Evolutionary conservation across 352 stramenopile species (phyloP).

Genomic region (Globisporangium carolinianum): DNA sequence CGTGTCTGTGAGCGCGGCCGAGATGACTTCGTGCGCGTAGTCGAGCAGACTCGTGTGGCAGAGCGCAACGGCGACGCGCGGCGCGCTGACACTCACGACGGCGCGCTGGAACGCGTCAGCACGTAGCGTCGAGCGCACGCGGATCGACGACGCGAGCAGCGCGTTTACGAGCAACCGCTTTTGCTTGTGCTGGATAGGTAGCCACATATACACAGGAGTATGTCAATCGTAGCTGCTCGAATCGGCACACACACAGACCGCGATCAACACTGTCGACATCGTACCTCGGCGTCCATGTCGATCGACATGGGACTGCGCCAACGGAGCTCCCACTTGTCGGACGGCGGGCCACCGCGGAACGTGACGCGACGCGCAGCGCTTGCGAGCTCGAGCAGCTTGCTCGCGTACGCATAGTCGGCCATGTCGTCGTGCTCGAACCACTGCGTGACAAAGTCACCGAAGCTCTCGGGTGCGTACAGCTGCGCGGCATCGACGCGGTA

Average conservation of each 20-base stretch:
- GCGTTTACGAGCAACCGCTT: slow-evolving; percentile 58
- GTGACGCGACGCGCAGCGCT: slow-evolving; percentile 22
- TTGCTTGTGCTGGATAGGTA: slow-evolving; percentile 40
- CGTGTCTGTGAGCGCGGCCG: slow-evolving; percentile 40
- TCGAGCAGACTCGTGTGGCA: slow-evolving; percentile 34
- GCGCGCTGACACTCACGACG: slow-evolving; percentile 23
- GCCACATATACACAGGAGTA: slow-evolving; percentile 2
- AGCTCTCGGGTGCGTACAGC: slow-evolving; percentile 40
- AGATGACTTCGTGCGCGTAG: slow-evolving; percentile 51
- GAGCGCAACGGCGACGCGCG: slow-evolving; percentile 30
- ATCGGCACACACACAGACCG: not conserved
- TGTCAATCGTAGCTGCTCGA: not conserved
- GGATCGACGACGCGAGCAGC: slow-evolving; percentile 61
- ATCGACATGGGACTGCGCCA: slow-evolving; percentile 60
- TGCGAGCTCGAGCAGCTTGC: slow-evolving; percentile 35
- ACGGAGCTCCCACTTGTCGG: slow-evolving; percentile 74
- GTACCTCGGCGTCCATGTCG: slow-evolving; percentile 47
- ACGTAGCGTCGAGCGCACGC: slow-evolving; percentile 38
- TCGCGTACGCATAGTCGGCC: slow-evolving; percentile 35
- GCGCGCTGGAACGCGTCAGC: slow-evolving; percentile 35
- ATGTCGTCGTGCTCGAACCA: slow-evolving; percentile 60
- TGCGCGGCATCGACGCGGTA: slow-evolving; percentile 13
- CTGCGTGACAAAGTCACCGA: slow-evolving; percentile 61
- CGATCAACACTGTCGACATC: not conserved
- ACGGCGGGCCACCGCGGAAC: slow-evolving; percentile 25